Conservation (phyloP, 768 basidiomycete species). For the Cubamyces lactineus region DNA sequence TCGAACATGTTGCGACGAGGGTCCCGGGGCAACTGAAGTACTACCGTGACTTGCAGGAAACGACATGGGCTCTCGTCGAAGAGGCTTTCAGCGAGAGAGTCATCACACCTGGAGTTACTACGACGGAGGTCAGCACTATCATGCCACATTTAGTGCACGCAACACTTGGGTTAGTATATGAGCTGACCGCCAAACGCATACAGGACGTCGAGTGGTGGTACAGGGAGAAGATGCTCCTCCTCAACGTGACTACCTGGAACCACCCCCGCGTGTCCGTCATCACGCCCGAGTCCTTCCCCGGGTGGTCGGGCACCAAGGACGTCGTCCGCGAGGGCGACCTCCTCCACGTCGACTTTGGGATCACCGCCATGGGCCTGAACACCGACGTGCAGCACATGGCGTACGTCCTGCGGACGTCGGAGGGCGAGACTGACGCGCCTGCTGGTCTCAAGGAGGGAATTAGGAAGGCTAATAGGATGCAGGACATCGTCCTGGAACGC, state of each 20-base stretch:
- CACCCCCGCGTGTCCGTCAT: constrained; percentile 54
- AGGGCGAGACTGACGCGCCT: constrained; percentile 47
- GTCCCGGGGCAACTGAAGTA: constrained; percentile 46
- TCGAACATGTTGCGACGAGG: constrained; percentile 51
- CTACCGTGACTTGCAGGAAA: constrained; percentile 53
- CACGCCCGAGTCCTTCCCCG: constrained; percentile 44
- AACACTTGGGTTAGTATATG: no score
- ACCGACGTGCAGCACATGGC: constrained; percentile 62
- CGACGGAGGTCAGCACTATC: constrained; percentile 41
- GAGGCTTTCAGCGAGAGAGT: constrained; percentile 53
- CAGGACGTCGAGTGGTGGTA: constrained; percentile 61
- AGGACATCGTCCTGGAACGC: constrained; percentile 49
- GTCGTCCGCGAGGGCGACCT: constrained; percentile 52
- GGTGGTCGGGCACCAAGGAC: constrained; percentile 45
- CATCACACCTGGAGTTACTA: constrained; percentile 48
- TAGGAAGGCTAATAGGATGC: constrained; percentile 51
- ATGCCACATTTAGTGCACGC: neutral
- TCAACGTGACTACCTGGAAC: constrained; percentile 54
- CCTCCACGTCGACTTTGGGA: constrained; percentile 58
- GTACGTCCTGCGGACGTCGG: constrained; percentile 48
- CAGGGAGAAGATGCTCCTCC: constrained; percentile 51
- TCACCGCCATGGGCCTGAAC: constrained; percentile 56
- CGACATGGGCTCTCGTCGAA: constrained; percentile 53
- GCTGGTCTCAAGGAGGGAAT: constrained; percentile 48
- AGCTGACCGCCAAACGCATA: neutral